Conservation (phyloP, 2,329 filamentous ascomycete species). For the Pestalotiopsis sp. region DNA sequence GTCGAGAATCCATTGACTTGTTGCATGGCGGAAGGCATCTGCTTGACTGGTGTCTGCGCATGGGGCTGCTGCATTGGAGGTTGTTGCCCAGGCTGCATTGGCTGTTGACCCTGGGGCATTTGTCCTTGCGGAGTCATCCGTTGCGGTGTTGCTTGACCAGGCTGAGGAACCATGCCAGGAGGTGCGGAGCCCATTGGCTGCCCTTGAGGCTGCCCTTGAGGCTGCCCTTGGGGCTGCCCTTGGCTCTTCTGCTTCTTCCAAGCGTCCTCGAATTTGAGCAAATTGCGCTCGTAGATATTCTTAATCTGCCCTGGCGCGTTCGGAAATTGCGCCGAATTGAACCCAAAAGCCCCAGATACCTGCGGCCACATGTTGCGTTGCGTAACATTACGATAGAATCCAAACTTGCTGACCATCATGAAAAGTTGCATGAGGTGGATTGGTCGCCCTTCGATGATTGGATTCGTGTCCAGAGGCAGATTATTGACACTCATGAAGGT, state of each 20-base stretch:
- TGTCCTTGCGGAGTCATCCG: constrained; percentile 43
- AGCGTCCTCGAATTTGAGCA: constrained; percentile 74
- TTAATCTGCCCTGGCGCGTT: constrained; percentile 70
- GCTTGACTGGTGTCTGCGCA: constrained; percentile 44
- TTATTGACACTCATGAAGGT: constrained; percentile 76
- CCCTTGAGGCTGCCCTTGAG: constrained; percentile 51
- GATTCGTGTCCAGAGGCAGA: constrained; percentile 72
- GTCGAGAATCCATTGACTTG: constrained; percentile 53
- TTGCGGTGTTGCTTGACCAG: constrained; percentile 38
- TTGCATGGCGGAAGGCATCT: constrained; percentile 45
- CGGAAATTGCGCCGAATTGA: constrained; percentile 63
- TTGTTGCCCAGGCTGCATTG: constrained; percentile 33
- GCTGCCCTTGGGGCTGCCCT: constrained; percentile 52
- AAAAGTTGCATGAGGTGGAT: constrained; percentile 79
- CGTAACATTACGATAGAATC: constrained; percentile 74
- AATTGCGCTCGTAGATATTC: constrained; percentile 72
- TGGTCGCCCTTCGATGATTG: constrained; percentile 70
- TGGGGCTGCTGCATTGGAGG: constrained; percentile 41
- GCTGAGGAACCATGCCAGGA: constrained; percentile 30
- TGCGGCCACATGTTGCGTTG: constrained; percentile 71
- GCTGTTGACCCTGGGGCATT: constrained; percentile 38
- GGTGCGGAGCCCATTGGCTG: constrained; percentile 41
- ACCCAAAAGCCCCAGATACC: constrained; percentile 65
- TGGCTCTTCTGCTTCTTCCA: constrained; percentile 58
- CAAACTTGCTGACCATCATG: constrained; percentile 71